Conservation (phyloP, 495 filamentous ascomycete genomes). For the Ramalina peruviana region DNA sequence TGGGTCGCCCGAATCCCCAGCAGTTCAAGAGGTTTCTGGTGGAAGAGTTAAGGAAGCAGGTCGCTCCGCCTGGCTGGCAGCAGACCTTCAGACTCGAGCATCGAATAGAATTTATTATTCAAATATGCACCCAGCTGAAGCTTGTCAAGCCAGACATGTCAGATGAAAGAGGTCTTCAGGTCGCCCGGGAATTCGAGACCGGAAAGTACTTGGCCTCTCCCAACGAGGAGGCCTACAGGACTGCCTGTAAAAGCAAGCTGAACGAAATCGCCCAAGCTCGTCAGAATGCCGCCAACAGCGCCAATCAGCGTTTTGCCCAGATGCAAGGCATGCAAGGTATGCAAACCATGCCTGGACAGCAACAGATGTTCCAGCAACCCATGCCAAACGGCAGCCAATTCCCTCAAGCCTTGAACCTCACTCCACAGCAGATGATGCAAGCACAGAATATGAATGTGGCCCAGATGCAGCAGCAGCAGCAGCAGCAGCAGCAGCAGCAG, state of each 20-base stretch:
- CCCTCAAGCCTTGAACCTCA: background rate
- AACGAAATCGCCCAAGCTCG: constrained; percentile 24
- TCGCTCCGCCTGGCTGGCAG: constrained; percentile 33
- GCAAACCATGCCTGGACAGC: constrained; percentile 31
- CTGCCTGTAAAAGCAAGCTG: constrained; percentile 18
- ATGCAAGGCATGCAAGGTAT: constrained; percentile 33
- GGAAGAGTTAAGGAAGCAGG: constrained; percentile 18
- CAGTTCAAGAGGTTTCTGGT: background rate
- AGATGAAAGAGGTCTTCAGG: constrained; percentile 24
- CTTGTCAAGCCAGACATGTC: constrained; percentile 36
- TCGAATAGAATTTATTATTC: constrained; percentile 29
- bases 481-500: background rate
- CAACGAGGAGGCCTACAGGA: constrained; percentile 15
- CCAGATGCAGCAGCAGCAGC: constrained; percentile 2
- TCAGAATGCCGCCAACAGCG: constrained; percentile 23
- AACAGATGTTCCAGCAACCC: constrained; percentile 27
- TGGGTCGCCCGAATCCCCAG: background rate
- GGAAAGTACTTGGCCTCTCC: constrained; percentile 32
- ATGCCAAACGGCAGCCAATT: constrained; percentile 3
- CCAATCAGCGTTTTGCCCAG: constrained; percentile 31
- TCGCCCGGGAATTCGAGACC: constrained; percentile 35
- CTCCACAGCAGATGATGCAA: constrained; percentile 7
- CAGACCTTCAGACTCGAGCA: constrained; percentile 26
- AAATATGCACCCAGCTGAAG: constrained; percentile 32
- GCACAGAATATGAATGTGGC: constrained; percentile 3